phyloP scores from a whole-genome alignment of 495 filamentous ascomycete species.

The Lasiosphaeris hirsuta region DNA sequence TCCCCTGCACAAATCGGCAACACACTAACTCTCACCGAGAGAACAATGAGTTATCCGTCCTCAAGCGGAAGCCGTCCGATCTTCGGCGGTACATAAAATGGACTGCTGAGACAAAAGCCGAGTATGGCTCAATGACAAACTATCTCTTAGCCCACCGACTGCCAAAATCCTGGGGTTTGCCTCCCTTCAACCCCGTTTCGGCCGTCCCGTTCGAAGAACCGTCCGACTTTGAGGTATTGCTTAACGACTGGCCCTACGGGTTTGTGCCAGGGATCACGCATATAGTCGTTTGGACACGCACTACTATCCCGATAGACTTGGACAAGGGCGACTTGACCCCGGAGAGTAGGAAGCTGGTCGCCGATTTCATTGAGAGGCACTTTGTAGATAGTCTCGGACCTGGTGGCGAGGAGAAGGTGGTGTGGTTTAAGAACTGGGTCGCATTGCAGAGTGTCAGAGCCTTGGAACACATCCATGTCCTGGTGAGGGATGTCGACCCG shows the following conservation, averaged over 20 bases:
- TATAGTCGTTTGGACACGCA: constrained; percentile 64
- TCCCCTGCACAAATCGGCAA: constrained; percentile 10
- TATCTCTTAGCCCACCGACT: constrained; percentile 73
- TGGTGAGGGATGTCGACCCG: constrained; percentile 61
- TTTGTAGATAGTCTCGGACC: constrained; percentile 61
- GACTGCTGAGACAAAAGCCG: constrained; percentile 62
- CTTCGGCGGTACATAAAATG: constrained; percentile 80
- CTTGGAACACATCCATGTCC: constrained; percentile 64
- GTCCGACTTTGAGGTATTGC: constrained; percentile 70
- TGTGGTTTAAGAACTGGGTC: constrained; percentile 96
- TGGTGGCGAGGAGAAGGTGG: constrained; percentile 54
- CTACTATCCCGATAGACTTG: constrained; percentile 52
- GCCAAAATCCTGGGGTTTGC: constrained; percentile 57
- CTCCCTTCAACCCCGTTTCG: constrained; percentile 50
- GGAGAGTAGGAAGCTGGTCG: constrained; percentile 58
- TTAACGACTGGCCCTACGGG: constrained; percentile 93
- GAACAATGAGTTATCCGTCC: constrained; percentile 65
- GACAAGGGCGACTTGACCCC: constrained; percentile 70
- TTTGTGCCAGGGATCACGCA: constrained; percentile 67
- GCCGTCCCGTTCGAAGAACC: constrained; percentile 63
- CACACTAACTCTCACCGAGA: constrained; percentile 38
- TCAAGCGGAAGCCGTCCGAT: constrained; percentile 81
- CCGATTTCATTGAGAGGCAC: constrained; percentile 61
- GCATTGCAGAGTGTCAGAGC: constrained; percentile 81
- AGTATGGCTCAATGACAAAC: constrained; percentile 74